Conservation (phyloP, 2,329 filamentous ascomycete genomes). For the Ambrosiella beaveri region DNA sequence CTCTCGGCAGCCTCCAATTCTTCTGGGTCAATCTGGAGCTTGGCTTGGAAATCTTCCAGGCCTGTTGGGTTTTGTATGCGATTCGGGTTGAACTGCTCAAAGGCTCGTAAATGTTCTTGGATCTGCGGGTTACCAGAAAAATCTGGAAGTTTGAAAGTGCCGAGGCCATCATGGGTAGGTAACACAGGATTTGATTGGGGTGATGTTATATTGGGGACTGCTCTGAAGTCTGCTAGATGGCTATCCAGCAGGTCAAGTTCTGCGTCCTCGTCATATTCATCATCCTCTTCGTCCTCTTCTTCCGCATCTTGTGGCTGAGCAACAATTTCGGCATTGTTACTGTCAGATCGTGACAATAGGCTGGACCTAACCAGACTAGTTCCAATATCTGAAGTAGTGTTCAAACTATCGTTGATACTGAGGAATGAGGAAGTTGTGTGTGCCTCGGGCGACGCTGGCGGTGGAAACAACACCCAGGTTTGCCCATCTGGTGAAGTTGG, state of each 20-base stretch:
- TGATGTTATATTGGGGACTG: conserved; percentile 25
- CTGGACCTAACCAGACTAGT: conserved; percentile 14
- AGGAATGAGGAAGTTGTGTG: conserved; percentile 11
- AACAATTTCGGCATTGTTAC: conserved; percentile 12
- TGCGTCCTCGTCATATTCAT: conserved; percentile 43
- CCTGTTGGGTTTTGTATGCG: conserved; percentile 26
- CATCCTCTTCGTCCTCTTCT: conserved; percentile 13
- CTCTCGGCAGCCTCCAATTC: conserved; percentile 51
- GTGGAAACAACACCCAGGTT: conserved; percentile 93
- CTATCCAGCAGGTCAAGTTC: conserved; percentile 90
- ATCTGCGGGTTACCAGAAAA: conserved; percentile 36
- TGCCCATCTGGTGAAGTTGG: conserved; percentile 16
- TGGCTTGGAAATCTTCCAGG: conserved; percentile 28
- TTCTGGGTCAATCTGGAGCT: conserved; percentile 35
- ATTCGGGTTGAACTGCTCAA: conserved; percentile 68
- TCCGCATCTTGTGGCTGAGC: conserved; percentile 10
- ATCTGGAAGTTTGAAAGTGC: conserved; percentile 57
- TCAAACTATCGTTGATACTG: conserved; percentile 11
- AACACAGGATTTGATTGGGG: conserved; percentile 49
- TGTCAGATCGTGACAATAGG: conserved; percentile 12
- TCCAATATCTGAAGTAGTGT: conserved; percentile 6
- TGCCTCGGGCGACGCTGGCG: conserved; percentile 38
- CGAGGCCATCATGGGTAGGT: conserved; percentile 83
- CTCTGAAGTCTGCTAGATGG: conserved; percentile 73
- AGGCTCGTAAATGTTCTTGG: conserved; percentile 76